phyloP scores from a whole-genome alignment of 352 stramenopile genomes.

The Globisporangium solare region DNA sequence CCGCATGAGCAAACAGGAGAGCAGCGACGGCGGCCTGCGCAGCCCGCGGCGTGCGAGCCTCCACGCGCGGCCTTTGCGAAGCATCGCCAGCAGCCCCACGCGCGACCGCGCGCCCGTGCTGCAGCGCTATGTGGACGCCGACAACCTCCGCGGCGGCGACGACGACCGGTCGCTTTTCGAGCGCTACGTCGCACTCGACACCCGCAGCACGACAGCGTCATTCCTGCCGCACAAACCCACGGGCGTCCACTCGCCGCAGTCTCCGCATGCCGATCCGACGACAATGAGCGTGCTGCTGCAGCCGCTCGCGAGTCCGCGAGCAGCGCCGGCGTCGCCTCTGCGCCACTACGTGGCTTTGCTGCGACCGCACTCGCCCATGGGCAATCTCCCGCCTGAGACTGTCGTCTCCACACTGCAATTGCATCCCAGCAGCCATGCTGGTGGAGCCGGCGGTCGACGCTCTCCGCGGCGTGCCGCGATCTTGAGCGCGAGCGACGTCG shows the following conservation, averaged over 20 bases:
- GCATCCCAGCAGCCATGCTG: neutral
- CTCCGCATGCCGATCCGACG: neutral
- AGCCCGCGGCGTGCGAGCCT: constrained; percentile 8
- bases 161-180: constrained; percentile 13
- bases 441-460: constrained; percentile 5
- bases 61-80: neutral
- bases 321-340: neutral
- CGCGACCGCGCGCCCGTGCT: neutral
- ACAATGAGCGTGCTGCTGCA: neutral
- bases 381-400: constrained; percentile 22
- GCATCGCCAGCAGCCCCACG: neutral
- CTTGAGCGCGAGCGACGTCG: constrained; percentile 33
- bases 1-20: constrained; percentile 8
- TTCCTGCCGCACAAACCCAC: neutral
- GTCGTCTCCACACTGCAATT: neutral
- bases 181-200: constrained; percentile 7
- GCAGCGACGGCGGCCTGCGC: constrained; percentile 8
- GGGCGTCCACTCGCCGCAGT: constrained; percentile 5
- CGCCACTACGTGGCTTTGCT: neutral
- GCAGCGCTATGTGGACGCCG: constrained; percentile 10
- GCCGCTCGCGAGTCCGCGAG: constrained; percentile 9
- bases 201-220: neutral
- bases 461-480: constrained; percentile 10
- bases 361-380: constrained; percentile 29
- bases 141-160: neutral